Base-by-base conservation (phyloP, 495 filamentous ascomycete species). In the Chaetomium tenue region DNA sequence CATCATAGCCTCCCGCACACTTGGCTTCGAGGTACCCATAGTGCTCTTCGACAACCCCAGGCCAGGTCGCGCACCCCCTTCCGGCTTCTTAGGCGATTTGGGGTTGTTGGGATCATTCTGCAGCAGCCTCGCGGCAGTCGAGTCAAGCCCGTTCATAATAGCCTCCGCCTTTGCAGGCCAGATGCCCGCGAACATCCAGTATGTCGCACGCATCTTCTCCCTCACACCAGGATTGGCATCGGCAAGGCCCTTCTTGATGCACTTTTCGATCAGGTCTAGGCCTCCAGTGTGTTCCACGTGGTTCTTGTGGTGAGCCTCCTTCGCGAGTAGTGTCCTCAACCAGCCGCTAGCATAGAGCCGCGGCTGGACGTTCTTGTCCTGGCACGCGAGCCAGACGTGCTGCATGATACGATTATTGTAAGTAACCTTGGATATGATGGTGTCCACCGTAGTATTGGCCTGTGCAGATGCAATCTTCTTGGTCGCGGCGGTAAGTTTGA, bases 341-440 rank as follows among this genome's bases (percentile, higher is more conserved):
- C 94, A 98, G 15, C 86, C 89, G 22, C 89, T 77, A 13, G 88
- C 88, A 75, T 86, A 96, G 2, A 84, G 84, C 56, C 94, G 86
- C 28, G 92, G 83, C 67, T 91, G 88, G 2, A 91, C 86, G 73
- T 97, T 98, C 78, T 97, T 98, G 73, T 98, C 94, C 71, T 93
- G 88, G 58, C 82, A 87, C 30, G 95, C 92, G 61, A 75, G 76
- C 74, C 84, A 86, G 39, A 98, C 79, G 68, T 97, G 92, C 68
- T 95, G 89, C 79, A 97, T 80, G 61, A 97, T 79, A 22, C 92
- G 88, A 60, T 80, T 73, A 59, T 85, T 91, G 74, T 91, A 97
- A 0, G 91, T 88, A 25, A 90, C 88, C 70, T 88, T 86, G 40
- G 83, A 80, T 63, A 98, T 83, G 62, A 98, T 86, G 18, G 81